phyloP scores from a whole-genome alignment of 768 basidiomycete genomes.

The Fomitopsis serialis region DNA sequence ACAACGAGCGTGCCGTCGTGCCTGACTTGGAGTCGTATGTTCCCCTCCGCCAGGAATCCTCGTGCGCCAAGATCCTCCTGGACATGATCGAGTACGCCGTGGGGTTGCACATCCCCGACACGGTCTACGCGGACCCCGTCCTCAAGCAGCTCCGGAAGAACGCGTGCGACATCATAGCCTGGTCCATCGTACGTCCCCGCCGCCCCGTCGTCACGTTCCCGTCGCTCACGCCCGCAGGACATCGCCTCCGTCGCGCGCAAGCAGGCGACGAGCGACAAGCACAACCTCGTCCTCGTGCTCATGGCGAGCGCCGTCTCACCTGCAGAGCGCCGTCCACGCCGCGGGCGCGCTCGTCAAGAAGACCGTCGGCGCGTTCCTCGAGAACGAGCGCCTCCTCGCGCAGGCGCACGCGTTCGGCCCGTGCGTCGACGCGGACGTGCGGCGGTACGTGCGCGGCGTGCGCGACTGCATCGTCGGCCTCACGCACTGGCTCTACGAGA shows the following conservation, averaged over 20 bases:
- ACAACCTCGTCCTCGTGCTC: slow-evolving; percentile 48
- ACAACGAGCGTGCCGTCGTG: slow-evolving; percentile 21
- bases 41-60: slow-evolving; percentile 39
- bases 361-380: slow-evolving; percentile 31
- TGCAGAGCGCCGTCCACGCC: slow-evolving; percentile 45
- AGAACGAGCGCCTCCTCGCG: slow-evolving; percentile 10
- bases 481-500: slow-evolving; percentile 65
- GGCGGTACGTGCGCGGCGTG: slow-evolving; percentile 42
- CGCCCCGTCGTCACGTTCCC: neutral
- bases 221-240: slow-evolving; percentile 36
- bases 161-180: slow-evolving; percentile 46
- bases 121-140: slow-evolving; percentile 19
- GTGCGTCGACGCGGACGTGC: slow-evolving; percentile 22
- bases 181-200: slow-evolving; percentile 42
- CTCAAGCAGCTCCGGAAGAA: slow-evolving; percentile 31
- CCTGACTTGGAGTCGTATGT: slow-evolving; percentile 45
- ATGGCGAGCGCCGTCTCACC: slow-evolving; percentile 38
- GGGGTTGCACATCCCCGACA: slow-evolving; percentile 35
- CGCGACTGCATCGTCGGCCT: slow-evolving; percentile 52
- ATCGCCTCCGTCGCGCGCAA: slow-evolving; percentile 49
- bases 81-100: slow-evolving; percentile 49
- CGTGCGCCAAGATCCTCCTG: slow-evolving; percentile 45
- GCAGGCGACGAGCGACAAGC: slow-evolving; percentile 28
- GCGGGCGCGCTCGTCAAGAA: slow-evolving; percentile 35
- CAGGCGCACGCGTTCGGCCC: neutral